A percentile compares a stretch with the other conserved stretches of the same genome.
Conservation (phyloP, 1,284 basidiomycete species). For the Apiotrichum akiyoshidainum region DNA sequence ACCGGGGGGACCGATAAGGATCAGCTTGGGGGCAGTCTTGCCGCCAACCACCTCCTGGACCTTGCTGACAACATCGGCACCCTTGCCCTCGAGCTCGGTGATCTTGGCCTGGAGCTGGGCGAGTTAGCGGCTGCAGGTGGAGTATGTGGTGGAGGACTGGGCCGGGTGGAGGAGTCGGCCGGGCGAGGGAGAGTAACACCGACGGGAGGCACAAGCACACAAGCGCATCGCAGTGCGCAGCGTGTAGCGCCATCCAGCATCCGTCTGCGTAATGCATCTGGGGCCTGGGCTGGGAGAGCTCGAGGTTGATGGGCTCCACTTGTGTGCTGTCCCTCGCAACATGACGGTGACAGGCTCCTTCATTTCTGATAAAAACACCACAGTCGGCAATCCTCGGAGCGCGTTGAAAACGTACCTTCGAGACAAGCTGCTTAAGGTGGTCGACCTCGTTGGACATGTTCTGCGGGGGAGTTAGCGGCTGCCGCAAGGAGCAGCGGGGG, state of each 20-base stretch:
- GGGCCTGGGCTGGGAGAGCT: too few species aligned
- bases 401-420: slow-evolving; percentile 54
- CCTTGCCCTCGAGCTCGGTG: slow-evolving; percentile 35
- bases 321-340: too few species aligned
- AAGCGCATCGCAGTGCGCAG: too few species aligned
- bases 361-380: too few species aligned
- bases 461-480: neutral
- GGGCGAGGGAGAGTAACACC: too few species aligned
- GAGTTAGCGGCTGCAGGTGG: slow-evolving; percentile 1
- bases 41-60: slow-evolving; percentile 52
- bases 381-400: neutral
- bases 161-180: too few species aligned
- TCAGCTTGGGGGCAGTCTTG: slow-evolving; percentile 68
- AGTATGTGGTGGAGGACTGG: neutral
- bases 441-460: slow-evolving; percentile 61
- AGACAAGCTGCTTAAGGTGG: slow-evolving; percentile 82
- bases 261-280: too few species aligned
- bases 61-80: neutral
- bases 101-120: slow-evolving; percentile 48
- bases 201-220: too few species aligned
- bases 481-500: neutral
- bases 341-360: neutral
- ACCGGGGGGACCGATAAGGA: slow-evolving; percentile 93
- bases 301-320: too few species aligned
- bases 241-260: too few species aligned